Percentiles rank a stretch among this genome's conserved stretches.
These are phyloP conservation scores for Eleusine coracana DNA, from an alignment of 176 grass and related monocot genomes.

Conservation along the genomic window DNA sequence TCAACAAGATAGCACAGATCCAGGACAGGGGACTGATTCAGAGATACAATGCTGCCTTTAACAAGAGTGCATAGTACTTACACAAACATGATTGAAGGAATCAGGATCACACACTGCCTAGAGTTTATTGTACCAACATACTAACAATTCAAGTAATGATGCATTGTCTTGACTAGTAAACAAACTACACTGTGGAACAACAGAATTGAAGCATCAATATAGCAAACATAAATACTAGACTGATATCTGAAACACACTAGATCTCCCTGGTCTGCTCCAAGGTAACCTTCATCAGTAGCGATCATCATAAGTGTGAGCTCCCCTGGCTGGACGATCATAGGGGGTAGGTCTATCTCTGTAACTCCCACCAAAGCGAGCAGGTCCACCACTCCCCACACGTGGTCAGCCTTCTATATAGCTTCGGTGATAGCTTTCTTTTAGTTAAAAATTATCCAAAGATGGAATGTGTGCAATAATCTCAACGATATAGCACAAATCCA, in stretches of 20 bases:
- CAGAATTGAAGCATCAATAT: constrained; percentile 33
- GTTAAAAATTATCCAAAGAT: background rate
- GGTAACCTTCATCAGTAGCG: constrained; percentile 62
- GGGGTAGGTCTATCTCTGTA: constrained; percentile 67
- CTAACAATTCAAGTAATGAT: constrained; percentile 29
- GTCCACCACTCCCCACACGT: constrained; percentile 46
- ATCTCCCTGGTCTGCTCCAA: background rate
- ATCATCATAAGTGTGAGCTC: constrained; percentile 63
- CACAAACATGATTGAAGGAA: constrained; percentile 24
- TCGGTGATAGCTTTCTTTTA: background rate
- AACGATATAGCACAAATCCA: background rate
- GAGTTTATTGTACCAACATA: constrained; percentile 33
- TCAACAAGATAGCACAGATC: background rate
- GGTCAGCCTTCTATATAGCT: background rate
- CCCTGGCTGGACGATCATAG: constrained; percentile 79
- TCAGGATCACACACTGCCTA: constrained; percentile 29
- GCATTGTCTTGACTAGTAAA: constrained; percentile 26
- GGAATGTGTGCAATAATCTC: background rate
- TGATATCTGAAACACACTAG: constrained; percentile 33
- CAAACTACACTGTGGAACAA: constrained; percentile 33
- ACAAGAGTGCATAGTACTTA: constrained; percentile 37
- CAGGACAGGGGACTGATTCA: background rate
- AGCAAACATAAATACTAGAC: constrained; percentile 29
- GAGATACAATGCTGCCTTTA: constrained; percentile 30
- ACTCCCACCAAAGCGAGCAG: constrained; percentile 58